Percentiles rank a stretch among this genome's conserved stretches.
These are phyloP conservation scores for Backusella morwellensis DNA, from an alignment of 192 early-diverging fungal genomes.

Conservation along the genomic window DNA sequence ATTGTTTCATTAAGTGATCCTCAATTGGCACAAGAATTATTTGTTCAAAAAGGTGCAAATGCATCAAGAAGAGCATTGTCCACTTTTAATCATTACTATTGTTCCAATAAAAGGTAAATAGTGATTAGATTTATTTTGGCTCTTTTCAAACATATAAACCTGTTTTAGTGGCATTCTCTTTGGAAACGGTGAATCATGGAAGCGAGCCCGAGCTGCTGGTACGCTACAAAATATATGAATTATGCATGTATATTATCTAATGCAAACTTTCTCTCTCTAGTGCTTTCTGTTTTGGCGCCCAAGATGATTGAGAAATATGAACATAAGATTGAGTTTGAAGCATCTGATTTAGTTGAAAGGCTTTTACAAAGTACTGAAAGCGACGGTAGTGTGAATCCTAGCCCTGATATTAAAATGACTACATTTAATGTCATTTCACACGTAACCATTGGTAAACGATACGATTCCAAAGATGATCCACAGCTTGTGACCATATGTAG, in stretches of 20 bases:
- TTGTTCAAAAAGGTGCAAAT: neutral
- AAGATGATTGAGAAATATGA: neutral
- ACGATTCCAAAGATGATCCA: too few species aligned
- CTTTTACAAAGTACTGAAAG: neutral
- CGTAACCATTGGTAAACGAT: neutral
- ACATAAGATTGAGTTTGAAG: neutral
- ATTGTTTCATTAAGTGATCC: neutral
- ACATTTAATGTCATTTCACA: neutral
- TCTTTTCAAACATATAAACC: too few species aligned
- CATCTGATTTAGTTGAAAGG: neutral
- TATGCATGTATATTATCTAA: neutral
- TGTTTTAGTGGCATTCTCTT: neutral
- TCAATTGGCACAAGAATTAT: neutral
- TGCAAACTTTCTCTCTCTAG: neutral
- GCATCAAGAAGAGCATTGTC: neutral
- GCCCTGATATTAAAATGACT: neutral
- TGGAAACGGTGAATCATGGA: neutral
- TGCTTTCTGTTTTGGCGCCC: neutral
- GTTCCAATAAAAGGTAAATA: neutral
- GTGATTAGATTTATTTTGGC: too few species aligned
- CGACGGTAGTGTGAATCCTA: conserved; percentile 1
- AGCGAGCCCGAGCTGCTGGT: neutral
- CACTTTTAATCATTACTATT: neutral
- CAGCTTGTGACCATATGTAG: too few species aligned
- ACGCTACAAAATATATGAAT: neutral